Evolutionary conservation across 768 basidiomycete genomes (phyloP).

Genomic region (Phylloporus sp.): DNA sequence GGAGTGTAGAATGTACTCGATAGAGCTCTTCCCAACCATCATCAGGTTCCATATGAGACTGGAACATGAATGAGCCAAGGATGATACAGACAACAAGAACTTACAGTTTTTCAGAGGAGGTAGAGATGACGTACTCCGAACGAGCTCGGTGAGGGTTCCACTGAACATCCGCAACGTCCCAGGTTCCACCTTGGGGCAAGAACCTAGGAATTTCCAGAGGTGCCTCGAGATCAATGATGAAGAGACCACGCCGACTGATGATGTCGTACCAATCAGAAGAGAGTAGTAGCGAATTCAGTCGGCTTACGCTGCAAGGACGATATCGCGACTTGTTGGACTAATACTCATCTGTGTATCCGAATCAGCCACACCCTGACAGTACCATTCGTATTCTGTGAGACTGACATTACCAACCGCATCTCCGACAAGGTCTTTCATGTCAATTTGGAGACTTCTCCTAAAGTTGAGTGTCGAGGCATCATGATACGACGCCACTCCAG

Average conservation of each 20-base stretch:
- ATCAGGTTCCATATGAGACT: constrained; percentile 95
- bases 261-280: not conserved
- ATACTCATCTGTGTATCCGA: constrained; percentile 73
- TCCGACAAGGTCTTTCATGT: constrained; percentile 76
- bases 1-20: constrained; percentile 79
- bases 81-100: constrained; percentile 20
- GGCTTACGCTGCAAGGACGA: constrained; percentile 84
- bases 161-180: constrained; percentile 92
- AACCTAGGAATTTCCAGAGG: constrained; percentile 87
- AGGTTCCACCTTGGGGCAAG: constrained; percentile 92
- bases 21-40: constrained; percentile 67
- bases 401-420: constrained; percentile 82
- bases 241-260: constrained; percentile 77
- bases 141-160: constrained; percentile 84
- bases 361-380: constrained; percentile 4
- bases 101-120: constrained; percentile 84
- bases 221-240: constrained; percentile 90
- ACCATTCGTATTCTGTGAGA: constrained; percentile 2
- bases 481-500: constrained; percentile 28
- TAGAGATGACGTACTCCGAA: constrained; percentile 81
- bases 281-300: not conserved
- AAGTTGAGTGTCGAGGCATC: constrained; percentile 41
- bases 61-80: not conserved
- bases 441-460: constrained; percentile 60
- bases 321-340: constrained; percentile 81